phyloP scores from a whole-genome alignment of 805 yeast species.

The Teunomyces gatunensis region DNA sequence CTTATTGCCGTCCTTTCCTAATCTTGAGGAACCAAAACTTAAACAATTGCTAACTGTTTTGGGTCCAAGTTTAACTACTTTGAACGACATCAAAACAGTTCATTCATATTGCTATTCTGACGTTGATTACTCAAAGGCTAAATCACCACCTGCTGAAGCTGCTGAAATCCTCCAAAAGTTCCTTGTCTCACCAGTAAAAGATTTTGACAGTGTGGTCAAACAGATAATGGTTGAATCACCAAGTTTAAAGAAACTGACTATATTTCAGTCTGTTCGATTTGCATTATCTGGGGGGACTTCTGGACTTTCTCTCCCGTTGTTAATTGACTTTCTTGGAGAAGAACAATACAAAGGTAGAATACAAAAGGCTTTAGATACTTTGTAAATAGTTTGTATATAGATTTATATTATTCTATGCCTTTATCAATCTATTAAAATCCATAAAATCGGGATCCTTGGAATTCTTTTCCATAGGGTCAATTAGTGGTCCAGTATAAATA shows the following conservation, averaged over 20 bases:
- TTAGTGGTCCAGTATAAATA: slow-evolving; percentile 48
- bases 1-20: slow-evolving; percentile 18
- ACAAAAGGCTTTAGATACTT: not conserved
- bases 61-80: slow-evolving; percentile 49
- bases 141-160: slow-evolving; percentile 12
- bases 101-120: slow-evolving; percentile 51
- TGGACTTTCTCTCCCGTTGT: slow-evolving; percentile 63
- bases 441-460: slow-evolving; percentile 23
- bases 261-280: slow-evolving; percentile 60
- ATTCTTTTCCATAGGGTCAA: slow-evolving; percentile 18
- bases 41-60: slow-evolving; percentile 39
- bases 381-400: slow-evolving; percentile 3
- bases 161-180: slow-evolving; percentile 15
- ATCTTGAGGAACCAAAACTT: slow-evolving; percentile 29
- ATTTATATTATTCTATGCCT: slow-evolving; percentile 1
- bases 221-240: slow-evolving; percentile 3
- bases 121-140: slow-evolving; percentile 26
- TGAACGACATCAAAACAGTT: slow-evolving; percentile 48
- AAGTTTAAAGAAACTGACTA: slow-evolving; percentile 29
- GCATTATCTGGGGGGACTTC: slow-evolving; percentile 70
- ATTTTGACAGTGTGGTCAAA: slow-evolving; percentile 14
- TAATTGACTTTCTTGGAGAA: slow-evolving; percentile 55
- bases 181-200: slow-evolving; percentile 9
- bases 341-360: slow-evolving; percentile 31
- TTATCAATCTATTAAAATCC: slow-evolving; percentile 24